These are phyloP conservation scores for Maudiozyma barnettii DNA, from an alignment of 805 yeast genomes.

Conservation along the genomic window DNA sequence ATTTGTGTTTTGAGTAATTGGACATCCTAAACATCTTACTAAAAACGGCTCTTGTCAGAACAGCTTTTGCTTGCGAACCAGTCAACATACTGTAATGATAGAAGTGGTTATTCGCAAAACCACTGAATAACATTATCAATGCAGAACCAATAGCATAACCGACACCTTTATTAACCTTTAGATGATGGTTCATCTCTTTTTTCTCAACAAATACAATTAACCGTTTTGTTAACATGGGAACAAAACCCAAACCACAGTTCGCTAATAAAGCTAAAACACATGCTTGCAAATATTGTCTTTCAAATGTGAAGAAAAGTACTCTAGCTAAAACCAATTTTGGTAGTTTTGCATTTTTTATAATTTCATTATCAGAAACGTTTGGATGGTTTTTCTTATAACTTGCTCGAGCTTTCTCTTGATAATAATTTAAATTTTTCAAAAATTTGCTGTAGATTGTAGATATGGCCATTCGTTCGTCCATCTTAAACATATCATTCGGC, in stretches of 20 bases:
- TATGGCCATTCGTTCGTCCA: conserved; percentile 36
- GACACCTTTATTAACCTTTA: conserved; percentile 48
- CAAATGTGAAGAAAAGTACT: conserved; percentile 43
- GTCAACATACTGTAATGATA: conserved; percentile 51
- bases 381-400: conserved; percentile 29
- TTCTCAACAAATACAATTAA: conserved; percentile 56
- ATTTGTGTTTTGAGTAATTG: conserved; percentile 46
- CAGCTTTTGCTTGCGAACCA: conserved; percentile 68
- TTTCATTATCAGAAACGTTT: conserved; percentile 31
- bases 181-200: conserved; percentile 35
- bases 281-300: conserved; percentile 36
- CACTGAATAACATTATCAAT: conserved; percentile 40
- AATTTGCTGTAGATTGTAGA: conserved; percentile 34
- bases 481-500: conserved; percentile 48
- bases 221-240: conserved; percentile 57
- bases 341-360: conserved; percentile 21
- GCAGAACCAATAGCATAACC: conserved; percentile 71
- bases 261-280: conserved; percentile 37
- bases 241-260: conserved; percentile 41
- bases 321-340: conserved; percentile 29
- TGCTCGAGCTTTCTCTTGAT: conserved; percentile 26
- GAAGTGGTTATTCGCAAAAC: conserved; percentile 48
- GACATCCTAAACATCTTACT: conserved; percentile 58
- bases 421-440: conserved; percentile 25
- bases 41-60: conserved; percentile 59